phyloP scores from a whole-genome alignment of 805 yeast species.

The Hemisphaericaspora nanyangensis region DNA sequence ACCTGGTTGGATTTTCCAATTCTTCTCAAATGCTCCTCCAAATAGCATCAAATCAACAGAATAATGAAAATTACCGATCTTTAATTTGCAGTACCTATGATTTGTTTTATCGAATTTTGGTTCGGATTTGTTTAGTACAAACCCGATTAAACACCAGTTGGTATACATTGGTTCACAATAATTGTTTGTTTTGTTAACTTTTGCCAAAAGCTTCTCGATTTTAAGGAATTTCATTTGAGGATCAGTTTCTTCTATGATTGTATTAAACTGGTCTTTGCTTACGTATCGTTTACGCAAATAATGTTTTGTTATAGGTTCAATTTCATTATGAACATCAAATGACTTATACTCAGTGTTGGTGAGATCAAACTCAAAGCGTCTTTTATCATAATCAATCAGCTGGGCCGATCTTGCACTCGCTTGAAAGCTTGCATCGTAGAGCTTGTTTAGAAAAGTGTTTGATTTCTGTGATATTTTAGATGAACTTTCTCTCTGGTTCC shows the following conservation, averaged over 20 bases:
- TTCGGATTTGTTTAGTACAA: conserved; percentile 55
- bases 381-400: conserved; percentile 17
- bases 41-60: conserved; percentile 60
- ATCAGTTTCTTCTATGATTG: conserved; percentile 25
- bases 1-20: conserved; percentile 73
- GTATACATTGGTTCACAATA: conserved; percentile 65
- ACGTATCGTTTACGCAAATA: conserved; percentile 44
- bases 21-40: conserved; percentile 63
- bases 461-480: conserved; percentile 2
- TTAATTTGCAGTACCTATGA: conserved; percentile 56
- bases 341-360: conserved; percentile 5
- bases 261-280: conserved; percentile 26
- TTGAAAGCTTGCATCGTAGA: conserved; percentile 12
- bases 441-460: conserved; percentile 16
- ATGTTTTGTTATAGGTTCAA: conserved; percentile 17
- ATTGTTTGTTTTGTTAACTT: conserved; percentile 59
- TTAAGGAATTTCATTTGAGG: conserved; percentile 52
- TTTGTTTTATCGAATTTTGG: conserved; percentile 41
- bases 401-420: conserved; percentile 2
- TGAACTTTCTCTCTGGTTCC: too few species aligned
- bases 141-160: conserved; percentile 80
- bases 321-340: conserved; percentile 13
- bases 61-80: conserved; percentile 64
- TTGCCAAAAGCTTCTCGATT: conserved; percentile 57
- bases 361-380: conserved; percentile 24